Evolutionary conservation across 2,329 filamentous ascomycete species (phyloP).

Genomic region (Sporothrix pallida): DNA sequence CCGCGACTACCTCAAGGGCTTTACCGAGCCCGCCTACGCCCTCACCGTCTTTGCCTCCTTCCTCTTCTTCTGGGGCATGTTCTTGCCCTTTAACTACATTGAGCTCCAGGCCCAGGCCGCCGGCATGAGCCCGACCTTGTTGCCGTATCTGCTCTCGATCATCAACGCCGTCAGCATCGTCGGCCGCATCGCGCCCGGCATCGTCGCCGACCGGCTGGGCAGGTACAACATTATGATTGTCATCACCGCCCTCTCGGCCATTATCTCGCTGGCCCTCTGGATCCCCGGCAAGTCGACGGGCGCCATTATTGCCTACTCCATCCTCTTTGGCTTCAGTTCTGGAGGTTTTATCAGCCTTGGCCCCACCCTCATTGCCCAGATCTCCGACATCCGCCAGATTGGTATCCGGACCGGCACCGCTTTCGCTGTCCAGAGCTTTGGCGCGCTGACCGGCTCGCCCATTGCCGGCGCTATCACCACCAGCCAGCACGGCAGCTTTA

Average conservation of each 20-base stretch:
- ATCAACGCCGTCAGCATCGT: constrained; percentile 61
- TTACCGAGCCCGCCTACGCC: constrained; percentile 54
- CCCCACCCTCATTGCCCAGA: constrained; percentile 64
- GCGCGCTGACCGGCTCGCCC: constrained; percentile 62
- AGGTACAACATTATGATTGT: constrained; percentile 53
- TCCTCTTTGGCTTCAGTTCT: constrained; percentile 68
- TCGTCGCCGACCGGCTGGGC: constrained; percentile 51
- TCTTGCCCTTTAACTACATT: constrained; percentile 61
- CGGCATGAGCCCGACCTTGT: constrained; percentile 50
- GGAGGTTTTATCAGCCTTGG: constrained; percentile 67
- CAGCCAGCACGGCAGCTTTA: constrained; percentile 52
- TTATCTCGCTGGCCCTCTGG: constrained; percentile 52
- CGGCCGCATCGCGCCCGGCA: constrained; percentile 58
- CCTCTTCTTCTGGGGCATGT: constrained; percentile 62
- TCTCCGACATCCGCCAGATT: constrained; percentile 64
- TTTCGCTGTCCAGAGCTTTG: constrained; percentile 62
- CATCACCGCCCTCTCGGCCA: constrained; percentile 52
- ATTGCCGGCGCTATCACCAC: constrained; percentile 60
- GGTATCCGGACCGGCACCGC: constrained; percentile 63
- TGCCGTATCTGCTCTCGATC: constrained; percentile 59
- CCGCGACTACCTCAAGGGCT: constrained; percentile 53
- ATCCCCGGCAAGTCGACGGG: constrained; percentile 53
- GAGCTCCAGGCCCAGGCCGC: constrained; percentile 54
- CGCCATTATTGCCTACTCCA: constrained; percentile 64
- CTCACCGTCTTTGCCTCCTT: constrained; percentile 55